phyloP scores from a whole-genome alignment of 768 basidiomycete species.

The Hypholoma fasciculare region DNA sequence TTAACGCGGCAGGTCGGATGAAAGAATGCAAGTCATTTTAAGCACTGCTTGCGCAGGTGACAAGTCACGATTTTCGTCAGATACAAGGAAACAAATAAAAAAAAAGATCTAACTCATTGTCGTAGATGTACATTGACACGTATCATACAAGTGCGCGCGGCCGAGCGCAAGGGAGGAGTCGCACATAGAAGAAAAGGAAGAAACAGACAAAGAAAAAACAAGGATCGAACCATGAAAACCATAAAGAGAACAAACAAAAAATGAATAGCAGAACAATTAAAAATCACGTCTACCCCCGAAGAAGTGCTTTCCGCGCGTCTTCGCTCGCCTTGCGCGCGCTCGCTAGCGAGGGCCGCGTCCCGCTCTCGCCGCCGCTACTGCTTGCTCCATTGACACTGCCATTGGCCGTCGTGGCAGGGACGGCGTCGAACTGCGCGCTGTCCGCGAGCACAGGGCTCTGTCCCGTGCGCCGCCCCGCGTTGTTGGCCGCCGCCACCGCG shows the following conservation, averaged over 20 bases:
- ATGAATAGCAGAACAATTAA: neutral
- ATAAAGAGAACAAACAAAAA: neutral
- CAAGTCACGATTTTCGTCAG: too few species aligned
- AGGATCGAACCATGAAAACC: neutral
- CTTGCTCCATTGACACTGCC: neutral
- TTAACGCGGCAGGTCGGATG: too few species aligned
- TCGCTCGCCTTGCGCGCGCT: constrained; percentile 43
- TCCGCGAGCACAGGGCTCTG: constrained; percentile 4
- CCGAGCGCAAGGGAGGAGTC: neutral
- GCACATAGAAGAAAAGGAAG: neutral
- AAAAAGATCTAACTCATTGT: neutral
- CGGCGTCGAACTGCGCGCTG: constrained; percentile 2
- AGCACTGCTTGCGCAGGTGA: too few species aligned
- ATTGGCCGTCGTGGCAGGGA: constrained; percentile 12
- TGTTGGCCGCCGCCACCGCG: constrained; percentile 61
- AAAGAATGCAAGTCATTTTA: too few species aligned
- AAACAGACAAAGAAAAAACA: neutral
- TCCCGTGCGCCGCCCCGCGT: constrained; percentile 31
- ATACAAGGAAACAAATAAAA: too few species aligned
- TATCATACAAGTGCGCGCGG: neutral
- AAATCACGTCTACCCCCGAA: neutral
- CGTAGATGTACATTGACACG: neutral
- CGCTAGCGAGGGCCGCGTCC: constrained; percentile 40
- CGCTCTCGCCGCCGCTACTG: neutral
- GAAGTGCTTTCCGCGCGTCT: constrained; percentile 4